Evolutionary conservation across 2,329 filamentous ascomycete genomes (phyloP).

Genomic region (Aspergillus melleus): DNA sequence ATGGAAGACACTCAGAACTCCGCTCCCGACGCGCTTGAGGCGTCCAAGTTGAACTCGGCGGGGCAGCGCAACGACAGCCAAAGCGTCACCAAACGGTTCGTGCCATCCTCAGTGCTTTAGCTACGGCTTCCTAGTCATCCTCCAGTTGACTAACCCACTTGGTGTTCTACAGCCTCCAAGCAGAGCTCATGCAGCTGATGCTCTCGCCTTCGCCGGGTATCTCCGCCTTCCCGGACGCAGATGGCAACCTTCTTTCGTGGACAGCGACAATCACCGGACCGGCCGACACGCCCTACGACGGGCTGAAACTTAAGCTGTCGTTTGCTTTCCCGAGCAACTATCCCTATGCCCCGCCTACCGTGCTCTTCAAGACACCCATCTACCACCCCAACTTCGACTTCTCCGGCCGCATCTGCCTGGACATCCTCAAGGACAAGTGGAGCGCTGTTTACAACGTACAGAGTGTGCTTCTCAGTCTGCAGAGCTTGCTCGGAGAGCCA

Average conservation of each 20-base stretch:
- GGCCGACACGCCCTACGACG: slow-evolving; percentile 84
- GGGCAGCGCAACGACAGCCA: slow-evolving; percentile 65
- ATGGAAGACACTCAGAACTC: slow-evolving; percentile 68
- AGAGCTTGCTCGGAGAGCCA: slow-evolving; percentile 92
- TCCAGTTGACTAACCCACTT: not conserved
- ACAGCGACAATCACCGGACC: slow-evolving; percentile 92
- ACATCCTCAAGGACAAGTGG: slow-evolving; percentile 99
- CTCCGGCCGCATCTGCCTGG: slow-evolving; percentile 91
- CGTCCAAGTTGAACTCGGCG: slow-evolving; percentile 59
- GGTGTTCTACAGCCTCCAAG: slow-evolving; percentile 69
- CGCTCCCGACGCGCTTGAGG: slow-evolving; percentile 61
- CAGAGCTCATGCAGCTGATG: slow-evolving; percentile 98
- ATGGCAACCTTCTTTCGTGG: slow-evolving; percentile 90
- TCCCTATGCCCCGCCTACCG: slow-evolving; percentile 84
- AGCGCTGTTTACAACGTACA: slow-evolving; percentile 96
- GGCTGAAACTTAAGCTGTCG: slow-evolving; percentile 85
- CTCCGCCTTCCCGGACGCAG: slow-evolving; percentile 88
- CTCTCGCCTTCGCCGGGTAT: slow-evolving; percentile 89
- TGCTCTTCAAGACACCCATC: slow-evolving; percentile 97
- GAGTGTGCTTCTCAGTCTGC: slow-evolving; percentile 86
- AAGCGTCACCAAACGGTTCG: slow-evolving; percentile 77
- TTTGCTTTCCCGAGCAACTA: slow-evolving; percentile 92
- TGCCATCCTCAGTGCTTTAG: not conserved
- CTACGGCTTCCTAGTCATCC: too few relatives aligned
- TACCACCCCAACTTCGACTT: slow-evolving; percentile 99